Evolutionary conservation across 257 asterid species (phyloP), one percentile per base, ranked within the genome.

Genomic region (Solanum bukasovii): DNA sequence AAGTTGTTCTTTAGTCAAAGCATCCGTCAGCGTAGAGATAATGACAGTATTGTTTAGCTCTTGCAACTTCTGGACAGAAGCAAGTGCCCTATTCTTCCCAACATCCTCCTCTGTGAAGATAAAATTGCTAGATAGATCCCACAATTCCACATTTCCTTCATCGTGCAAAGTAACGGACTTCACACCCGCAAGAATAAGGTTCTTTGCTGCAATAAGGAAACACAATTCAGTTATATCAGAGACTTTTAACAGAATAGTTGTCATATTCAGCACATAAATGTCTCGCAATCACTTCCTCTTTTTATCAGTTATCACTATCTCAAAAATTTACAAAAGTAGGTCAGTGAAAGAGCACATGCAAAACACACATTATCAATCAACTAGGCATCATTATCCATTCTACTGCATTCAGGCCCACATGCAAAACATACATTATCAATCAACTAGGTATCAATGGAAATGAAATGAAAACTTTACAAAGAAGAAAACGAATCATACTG

Each of bases 81-180:
- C 96, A 12, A 94, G 93, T 87, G 99, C 99, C 91, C 98, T 94
- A 91, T 96, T 96, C 93, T 94, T 95, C 33, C 99, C 98, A 90
- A 95, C 56, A 90, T 96, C 99, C 68, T 90, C 92, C 93, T 96
- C 98, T 5, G 98, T 89, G 92, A 95, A 96, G 87, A 93, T 78
- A 90, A 96, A 96, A 93, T 94, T 96, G 91, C 99, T 91, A 35
- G 98, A 96, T 91, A 96, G 90, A 90, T 96, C 99, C 99, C 99
- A 96, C 88, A 96, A 88, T 83, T 96, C 98, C 86, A 96, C 98
- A 13, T 90, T 83, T 34, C 96, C 96, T 92, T 96, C 98, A 87
- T 96, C 99, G 21, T 96, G 98, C 93, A 96, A 89, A 9, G 98
- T 94, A 92, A 96, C 98, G 70, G 99, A 96, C 93, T 95, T 96